These are phyloP conservation scores for Daldinia grandis DNA, from an alignment of 495 filamentous ascomycete genomes.

Conservation along the genomic window DNA sequence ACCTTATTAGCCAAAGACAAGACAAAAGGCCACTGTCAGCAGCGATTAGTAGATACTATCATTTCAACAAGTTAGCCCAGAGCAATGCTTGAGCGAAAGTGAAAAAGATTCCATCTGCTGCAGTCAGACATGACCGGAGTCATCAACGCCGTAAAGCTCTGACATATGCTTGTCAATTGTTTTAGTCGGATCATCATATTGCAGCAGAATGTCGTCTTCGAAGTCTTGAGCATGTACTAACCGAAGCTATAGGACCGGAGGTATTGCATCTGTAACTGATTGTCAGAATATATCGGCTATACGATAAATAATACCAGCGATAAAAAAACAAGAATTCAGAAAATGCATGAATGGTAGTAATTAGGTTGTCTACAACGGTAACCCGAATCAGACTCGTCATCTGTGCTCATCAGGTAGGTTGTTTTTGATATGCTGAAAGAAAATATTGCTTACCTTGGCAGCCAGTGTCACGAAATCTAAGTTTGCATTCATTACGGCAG, in stretches of 20 bases:
- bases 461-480: neutral
- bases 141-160: slow-evolving; percentile 73
- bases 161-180: slow-evolving; percentile 89
- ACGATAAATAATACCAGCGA: neutral
- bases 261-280: slow-evolving; percentile 1
- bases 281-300: slow-evolving; percentile 12
- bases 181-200: slow-evolving; percentile 71
- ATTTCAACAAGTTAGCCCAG: slow-evolving; percentile 39
- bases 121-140: slow-evolving; percentile 59
- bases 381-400: slow-evolving; percentile 91
- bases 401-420: slow-evolving; percentile 72
- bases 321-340: slow-evolving; percentile 54
- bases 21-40: neutral
- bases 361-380: slow-evolving; percentile 78
- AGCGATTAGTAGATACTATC: slow-evolving; percentile 8
- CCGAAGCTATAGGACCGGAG: neutral
- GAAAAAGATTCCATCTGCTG: slow-evolving; percentile 36
- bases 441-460: slow-evolving; percentile 25
- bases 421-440: slow-evolving; percentile 12
- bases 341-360: slow-evolving; percentile 84
- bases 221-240: slow-evolving; percentile 17
- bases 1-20: slow-evolving; percentile 14
- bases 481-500: neutral
- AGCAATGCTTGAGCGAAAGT: slow-evolving; percentile 2
- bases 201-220: slow-evolving; percentile 24